phyloP scores from a whole-genome alignment of 768 basidiomycete species.

The Asterophora parasitica region DNA sequence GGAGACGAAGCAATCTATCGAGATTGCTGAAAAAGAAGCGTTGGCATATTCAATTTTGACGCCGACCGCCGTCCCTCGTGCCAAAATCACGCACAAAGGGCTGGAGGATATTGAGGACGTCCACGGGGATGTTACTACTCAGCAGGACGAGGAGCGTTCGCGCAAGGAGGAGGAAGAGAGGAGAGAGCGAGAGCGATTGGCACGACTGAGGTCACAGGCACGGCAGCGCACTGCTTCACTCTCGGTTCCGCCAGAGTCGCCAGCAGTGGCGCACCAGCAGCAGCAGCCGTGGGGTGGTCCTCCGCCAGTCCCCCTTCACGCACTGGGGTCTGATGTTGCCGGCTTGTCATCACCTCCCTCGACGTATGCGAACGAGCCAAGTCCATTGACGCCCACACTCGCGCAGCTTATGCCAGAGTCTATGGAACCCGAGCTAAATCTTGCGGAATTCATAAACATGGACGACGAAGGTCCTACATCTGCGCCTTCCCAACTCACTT shows the following conservation, averaged over 20 bases:
- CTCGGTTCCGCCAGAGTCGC: slow-evolving; percentile 73
- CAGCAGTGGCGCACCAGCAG: slow-evolving; percentile 38
- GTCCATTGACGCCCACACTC: slow-evolving; percentile 3
- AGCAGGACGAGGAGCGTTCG: slow-evolving; percentile 52
- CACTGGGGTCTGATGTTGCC: slow-evolving; percentile 25
- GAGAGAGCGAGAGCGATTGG: slow-evolving; percentile 64
- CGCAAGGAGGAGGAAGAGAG: slow-evolving; percentile 64
- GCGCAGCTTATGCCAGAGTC: slow-evolving; percentile 32
- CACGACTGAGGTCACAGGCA: slow-evolving; percentile 48
- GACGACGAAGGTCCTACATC: slow-evolving; percentile 53
- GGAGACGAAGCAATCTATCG: slow-evolving; percentile 79
- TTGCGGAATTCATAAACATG: slow-evolving; percentile 73
- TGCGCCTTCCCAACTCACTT: slow-evolving; percentile 21
- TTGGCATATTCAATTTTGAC: slow-evolving; percentile 81
- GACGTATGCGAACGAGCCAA: slow-evolving; percentile 24
- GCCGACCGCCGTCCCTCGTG: slow-evolving; percentile 60
- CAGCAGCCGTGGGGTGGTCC: slow-evolving; percentile 58
- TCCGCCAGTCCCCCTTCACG: slow-evolving; percentile 51
- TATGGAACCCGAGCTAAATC: slow-evolving; percentile 61
- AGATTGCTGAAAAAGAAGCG: slow-evolving; percentile 75
- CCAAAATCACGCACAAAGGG: slow-evolving; percentile 91
- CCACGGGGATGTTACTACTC: slow-evolving; percentile 39
- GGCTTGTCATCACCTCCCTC: slow-evolving; percentile 16
- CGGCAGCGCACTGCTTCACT: slow-evolving; percentile 49
- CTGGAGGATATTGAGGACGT: slow-evolving; percentile 85